phyloP scores from a whole-genome alignment of 768 basidiomycete genomes.

The Leccinum sublutescens region DNA sequence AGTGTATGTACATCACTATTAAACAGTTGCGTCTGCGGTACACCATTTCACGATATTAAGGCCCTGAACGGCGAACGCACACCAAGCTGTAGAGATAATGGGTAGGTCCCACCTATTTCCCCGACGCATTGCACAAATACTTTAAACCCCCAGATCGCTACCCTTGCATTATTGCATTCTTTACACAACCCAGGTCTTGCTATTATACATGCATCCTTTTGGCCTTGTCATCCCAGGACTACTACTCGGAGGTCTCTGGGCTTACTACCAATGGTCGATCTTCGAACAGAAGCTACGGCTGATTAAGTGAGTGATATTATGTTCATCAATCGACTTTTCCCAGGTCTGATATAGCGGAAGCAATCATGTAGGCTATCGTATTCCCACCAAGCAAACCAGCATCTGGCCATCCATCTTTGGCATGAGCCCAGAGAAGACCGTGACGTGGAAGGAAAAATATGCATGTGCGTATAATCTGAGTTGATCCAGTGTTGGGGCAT shows the following conservation, averaged over 20 bases:
- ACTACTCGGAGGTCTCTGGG: not conserved
- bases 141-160: not conserved
- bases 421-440: not conserved
- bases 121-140: not conserved
- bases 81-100: not conserved
- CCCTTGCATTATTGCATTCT: not conserved
- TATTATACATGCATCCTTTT: not conserved
- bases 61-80: too few species aligned
- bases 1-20: too few species aligned
- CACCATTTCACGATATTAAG: too few species aligned
- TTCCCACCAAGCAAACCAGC: not conserved
- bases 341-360: not conserved
- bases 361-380: not conserved
- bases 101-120: not conserved
- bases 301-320: not conserved
- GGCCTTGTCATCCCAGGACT: not conserved
- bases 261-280: not conserved
- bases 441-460: not conserved
- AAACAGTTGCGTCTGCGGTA: too few species aligned
- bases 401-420: not conserved
- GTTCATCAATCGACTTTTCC: not conserved
- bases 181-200: not conserved
- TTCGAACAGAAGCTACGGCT: not conserved
- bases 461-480: not conserved
- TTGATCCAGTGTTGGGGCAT: not conserved